A percentile compares a stretch with the other conserved stretches of the same genome.
Conservation (phyloP, 1,284 basidiomycete genomes). For the Ganoderma leucocontextum region DNA sequence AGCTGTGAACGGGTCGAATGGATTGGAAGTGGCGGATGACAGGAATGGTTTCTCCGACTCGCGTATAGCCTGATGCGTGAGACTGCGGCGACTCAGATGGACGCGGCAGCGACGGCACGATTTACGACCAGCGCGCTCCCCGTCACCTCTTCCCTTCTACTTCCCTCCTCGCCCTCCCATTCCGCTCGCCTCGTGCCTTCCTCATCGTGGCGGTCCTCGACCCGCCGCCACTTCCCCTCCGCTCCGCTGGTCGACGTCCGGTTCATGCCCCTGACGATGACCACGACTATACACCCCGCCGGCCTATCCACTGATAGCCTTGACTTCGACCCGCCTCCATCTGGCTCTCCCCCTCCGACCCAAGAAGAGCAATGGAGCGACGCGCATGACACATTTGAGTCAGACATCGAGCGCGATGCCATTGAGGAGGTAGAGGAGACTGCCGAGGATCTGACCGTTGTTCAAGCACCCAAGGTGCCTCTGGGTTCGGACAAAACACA, state of each 20-base stretch:
- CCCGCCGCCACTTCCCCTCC: conserved; percentile 1
- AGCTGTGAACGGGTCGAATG: background rate
- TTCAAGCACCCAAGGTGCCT: conserved; percentile 46
- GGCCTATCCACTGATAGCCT: conserved; percentile 42
- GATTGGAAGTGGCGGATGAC: conserved; percentile 24
- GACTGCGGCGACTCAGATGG: conserved; percentile 17
- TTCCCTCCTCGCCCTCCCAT: conserved; percentile 8
- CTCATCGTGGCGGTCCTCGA: conserved; percentile 22
- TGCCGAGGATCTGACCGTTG: conserved; percentile 42
- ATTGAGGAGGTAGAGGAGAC: conserved; percentile 40
- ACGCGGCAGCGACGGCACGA: conserved; percentile 22
- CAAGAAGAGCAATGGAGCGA: conserved; percentile 50
- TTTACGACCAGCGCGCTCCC: conserved; percentile 29
- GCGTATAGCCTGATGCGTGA: conserved; percentile 27
- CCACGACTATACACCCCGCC: conserved; percentile 33
- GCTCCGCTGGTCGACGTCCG: conserved; percentile 11
- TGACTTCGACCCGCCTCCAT: conserved; percentile 33
- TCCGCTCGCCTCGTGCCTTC: conserved; percentile 15
- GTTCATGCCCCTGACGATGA: conserved; percentile 26
- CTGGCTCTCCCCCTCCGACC: conserved; percentile 34
- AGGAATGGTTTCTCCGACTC: conserved; percentile 18
- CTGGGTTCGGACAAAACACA: conserved; percentile 45
- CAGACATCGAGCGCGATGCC: conserved; percentile 47
- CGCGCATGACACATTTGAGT: conserved; percentile 47
- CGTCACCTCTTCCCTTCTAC: conserved; percentile 26